Conservation (phyloP, 192 early-diverging fungal species). For the Thoreauomyces humboldtii region DNA sequence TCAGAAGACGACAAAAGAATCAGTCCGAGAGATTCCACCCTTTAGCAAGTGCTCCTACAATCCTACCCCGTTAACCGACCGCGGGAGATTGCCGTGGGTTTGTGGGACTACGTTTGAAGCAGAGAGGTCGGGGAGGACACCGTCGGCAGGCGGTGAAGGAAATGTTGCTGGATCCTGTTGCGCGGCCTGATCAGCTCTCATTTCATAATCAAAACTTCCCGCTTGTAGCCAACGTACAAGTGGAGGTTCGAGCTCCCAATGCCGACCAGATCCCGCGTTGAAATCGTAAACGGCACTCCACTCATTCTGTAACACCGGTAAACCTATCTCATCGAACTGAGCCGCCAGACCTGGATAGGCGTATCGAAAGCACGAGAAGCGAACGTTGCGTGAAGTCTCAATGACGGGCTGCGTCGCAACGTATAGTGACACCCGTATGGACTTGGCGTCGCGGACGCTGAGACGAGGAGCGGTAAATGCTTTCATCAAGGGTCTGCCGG, state of each 20-base stretch:
- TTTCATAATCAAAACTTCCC: neutral
- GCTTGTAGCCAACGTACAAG: too few species aligned
- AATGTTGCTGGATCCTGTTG: neutral
- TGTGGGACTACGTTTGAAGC: neutral
- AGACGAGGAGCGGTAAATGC: neutral
- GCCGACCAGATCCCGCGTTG: slow-evolving; percentile 14
- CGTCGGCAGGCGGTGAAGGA: neutral
- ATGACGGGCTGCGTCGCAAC: slow-evolving; percentile 34
- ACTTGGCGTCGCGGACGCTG: slow-evolving; percentile 22
- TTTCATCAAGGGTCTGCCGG: neutral
- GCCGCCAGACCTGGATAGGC: slow-evolving; percentile 21
- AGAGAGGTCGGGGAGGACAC: neutral
- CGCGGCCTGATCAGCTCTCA: neutral
- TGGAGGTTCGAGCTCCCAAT: slow-evolving; percentile 16
- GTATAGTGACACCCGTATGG: slow-evolving; percentile 25
- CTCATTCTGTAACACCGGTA: slow-evolving; percentile 26
- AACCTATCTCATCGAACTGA: slow-evolving; percentile 16
- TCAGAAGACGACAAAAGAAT: neutral
- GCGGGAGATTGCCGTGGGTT: neutral
- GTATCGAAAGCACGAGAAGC: slow-evolving; percentile 35
- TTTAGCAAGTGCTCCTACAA: neutral
- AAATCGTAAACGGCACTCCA: slow-evolving; percentile 39
- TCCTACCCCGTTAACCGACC: neutral
- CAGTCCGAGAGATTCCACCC: too few species aligned
- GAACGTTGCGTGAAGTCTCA: slow-evolving; percentile 18